Evolutionary conservation across 2,329 filamentous ascomycete genomes (phyloP).

Genomic region (Cladosporium sp.): DNA sequence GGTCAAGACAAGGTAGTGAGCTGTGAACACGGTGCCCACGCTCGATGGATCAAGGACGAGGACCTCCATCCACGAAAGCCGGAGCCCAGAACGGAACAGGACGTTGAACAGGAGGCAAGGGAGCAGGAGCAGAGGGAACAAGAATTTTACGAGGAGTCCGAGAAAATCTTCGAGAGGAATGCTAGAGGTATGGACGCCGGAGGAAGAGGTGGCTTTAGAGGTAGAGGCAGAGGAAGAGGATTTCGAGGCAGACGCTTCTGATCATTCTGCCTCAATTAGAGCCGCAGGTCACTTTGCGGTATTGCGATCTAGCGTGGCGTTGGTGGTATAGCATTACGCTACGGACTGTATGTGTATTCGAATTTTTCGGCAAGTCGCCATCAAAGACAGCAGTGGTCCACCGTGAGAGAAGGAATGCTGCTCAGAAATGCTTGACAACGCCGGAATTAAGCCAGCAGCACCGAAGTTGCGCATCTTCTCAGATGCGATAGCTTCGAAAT

Average conservation of each 20-base stretch:
- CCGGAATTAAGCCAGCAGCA: no score
- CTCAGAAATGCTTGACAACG: no score
- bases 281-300: not conserved
- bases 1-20: slow-evolving; percentile 37
- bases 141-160: slow-evolving; percentile 51
- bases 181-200: slow-evolving; percentile 49
- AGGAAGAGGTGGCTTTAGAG: slow-evolving; percentile 43
- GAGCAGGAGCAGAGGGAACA: slow-evolving; percentile 57
- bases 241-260: slow-evolving; percentile 16
- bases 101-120: slow-evolving; percentile 62
- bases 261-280: not conserved
- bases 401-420: no score
- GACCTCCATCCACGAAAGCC: slow-evolving; percentile 55
- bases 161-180: slow-evolving; percentile 38
- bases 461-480: no score
- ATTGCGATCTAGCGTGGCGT: slow-evolving; percentile 3
- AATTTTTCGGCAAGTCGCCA: not conserved
- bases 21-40: slow-evolving; percentile 78
- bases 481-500: no score
- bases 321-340: slow-evolving; percentile 7
- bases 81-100: slow-evolving; percentile 63
- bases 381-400: no score
- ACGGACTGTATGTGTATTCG: not conserved
- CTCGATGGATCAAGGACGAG: slow-evolving; percentile 67
- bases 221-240: slow-evolving; percentile 34